These are phyloP conservation scores for Coniochaeta hoffmannii DNA, from an alignment of 2,329 filamentous ascomycete species.

Conservation along the genomic window DNA sequence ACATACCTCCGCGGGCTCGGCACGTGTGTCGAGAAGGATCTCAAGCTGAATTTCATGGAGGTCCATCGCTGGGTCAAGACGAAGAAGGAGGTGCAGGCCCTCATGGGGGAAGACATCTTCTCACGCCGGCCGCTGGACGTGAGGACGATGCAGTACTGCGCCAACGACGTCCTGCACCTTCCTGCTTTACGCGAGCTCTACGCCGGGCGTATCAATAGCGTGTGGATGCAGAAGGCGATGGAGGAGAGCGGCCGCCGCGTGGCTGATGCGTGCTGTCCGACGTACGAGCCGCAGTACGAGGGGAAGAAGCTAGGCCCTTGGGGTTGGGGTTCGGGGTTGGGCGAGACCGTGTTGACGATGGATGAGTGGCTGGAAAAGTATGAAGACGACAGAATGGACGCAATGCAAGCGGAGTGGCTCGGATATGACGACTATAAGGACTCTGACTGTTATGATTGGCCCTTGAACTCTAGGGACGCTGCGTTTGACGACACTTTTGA, in stretches of 20 bases:
- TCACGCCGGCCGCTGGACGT: background rate
- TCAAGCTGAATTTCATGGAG: background rate
- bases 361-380: background rate
- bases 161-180: background rate
- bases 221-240: background rate
- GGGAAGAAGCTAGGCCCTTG: background rate
- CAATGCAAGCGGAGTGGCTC: background rate
- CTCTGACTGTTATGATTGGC: background rate
- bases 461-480: background rate
- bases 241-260: background rate
- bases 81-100: background rate
- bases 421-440: background rate
- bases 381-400: background rate
- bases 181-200: background rate
- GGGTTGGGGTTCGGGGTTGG: background rate
- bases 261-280: background rate
- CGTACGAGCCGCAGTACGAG: background rate
- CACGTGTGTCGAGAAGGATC: background rate
- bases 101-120: background rate
- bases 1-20: conserved; percentile 5
- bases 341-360: background rate
- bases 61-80: background rate
- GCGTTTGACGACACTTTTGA: background rate
- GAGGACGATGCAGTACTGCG: background rate
- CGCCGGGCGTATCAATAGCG: background rate